Evolutionary conservation across 2,329 filamentous ascomycete genomes (phyloP), one percentile per base, ranked within the genome.

Genomic region (Madurella mycetomatis): DNA sequence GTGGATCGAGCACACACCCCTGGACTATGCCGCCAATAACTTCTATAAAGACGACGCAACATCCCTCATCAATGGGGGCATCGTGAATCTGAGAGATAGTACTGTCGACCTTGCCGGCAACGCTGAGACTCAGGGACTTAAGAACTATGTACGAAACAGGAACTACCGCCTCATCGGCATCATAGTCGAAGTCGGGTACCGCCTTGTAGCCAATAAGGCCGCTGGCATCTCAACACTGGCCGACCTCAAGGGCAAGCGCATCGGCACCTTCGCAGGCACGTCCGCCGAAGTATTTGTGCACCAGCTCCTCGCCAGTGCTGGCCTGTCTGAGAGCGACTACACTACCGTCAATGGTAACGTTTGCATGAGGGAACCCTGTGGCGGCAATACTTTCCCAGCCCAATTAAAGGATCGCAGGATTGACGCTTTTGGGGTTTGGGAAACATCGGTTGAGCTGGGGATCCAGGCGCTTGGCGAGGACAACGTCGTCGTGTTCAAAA

Each of bases 61-160:
- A 15, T 52, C 59, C n/a, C 34, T 70, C 46, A 55, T 65, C 18
- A 65, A 60, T 44, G 69, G 68, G 37, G 69, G 69, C 18, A 66
- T 70, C 11, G 58, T 65, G n/a, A 66, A 58, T 51, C 62, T 71
- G 9, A 18, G 19, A 30, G 62, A 64, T 48, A 42, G 49, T 31
- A 61, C 48, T 39, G 55, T 69, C 42, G 68, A 70, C 54, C 61
- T 71, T 1, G 69, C 63, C 13, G 64, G 61, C 45, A 71, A 71
- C 53, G 67, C 69, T 40, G 69, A 70, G 54, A 71, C 68, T 1
- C 69, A 71, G 50, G 67, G 65, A 2, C 67, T 71, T 12, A 62
- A 62, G 7, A 64, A 68, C 44, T 70, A 64, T 52, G 66, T 55
- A 40, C 53, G 47, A 13, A 64, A 69, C 62, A 62, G 54, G 32